Base-by-base conservation (phyloP, 2,329 filamentous ascomycete species). In the Colletotrichum plurivorum region DNA sequence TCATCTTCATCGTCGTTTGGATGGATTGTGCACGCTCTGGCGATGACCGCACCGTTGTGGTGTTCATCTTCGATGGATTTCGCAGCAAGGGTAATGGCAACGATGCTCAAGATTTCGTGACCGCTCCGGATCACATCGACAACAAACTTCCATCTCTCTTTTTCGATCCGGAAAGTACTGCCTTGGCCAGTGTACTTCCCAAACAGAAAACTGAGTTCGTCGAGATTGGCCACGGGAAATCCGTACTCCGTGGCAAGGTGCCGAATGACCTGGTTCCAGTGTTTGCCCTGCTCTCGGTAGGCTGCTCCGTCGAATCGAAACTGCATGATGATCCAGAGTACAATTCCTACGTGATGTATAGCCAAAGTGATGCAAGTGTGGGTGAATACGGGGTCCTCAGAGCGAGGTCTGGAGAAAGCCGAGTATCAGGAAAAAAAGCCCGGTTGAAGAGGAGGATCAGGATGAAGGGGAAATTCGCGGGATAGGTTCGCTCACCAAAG, bases 131-230 rank as follows among this genome's bases (percentile, higher is more conserved):
- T 45, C 1, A 58, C 53, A 5, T 70, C 67, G 27, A 70, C 18
- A 9, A 67, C 41, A 15, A 70, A 62, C 7, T 58, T 62, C 52
- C 53, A 63, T 0, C 8, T 6, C 1, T 54, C 46, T 1, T 39
- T 39, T 4, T 46, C 41, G n/a, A 53, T 13, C 1, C 62, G 52
- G 39, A 70, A 66, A 18, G 63, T 67, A 46, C 53, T 70, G 18
- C 67, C 63, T 2, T 54, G n/a, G 2, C 67, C 67, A 2, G 7
- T 5, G 20, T 58, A 63, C n/a, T 51, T 45, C 2, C 36, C 20
- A 12, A 70, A 36, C 25, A 58, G 16, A 1, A 18, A 18, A 5
- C 45, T 45, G 3, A 70, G 57, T 16, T 60, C 22, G 2, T 20
- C 39, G 5, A 9, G 3, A 7, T 18, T 57, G 1, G 39, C 16